Evolutionary conservation across 2,329 filamentous ascomycete species (phyloP).

Genomic region (Microascus cirrosus): DNA sequence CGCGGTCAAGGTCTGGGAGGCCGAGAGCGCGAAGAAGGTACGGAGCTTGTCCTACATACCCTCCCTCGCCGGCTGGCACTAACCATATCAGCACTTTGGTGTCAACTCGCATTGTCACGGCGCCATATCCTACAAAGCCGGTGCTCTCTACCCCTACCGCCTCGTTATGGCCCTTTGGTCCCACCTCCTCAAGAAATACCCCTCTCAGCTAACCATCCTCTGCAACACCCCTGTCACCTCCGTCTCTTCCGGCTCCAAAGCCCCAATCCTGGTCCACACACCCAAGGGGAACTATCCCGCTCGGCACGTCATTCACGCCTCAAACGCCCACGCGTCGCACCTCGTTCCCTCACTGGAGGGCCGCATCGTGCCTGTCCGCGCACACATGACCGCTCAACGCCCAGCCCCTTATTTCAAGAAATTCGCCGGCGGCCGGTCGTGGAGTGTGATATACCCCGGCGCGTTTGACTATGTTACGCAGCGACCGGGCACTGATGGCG

Average conservation of each 20-base stretch:
- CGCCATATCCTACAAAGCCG: slow-evolving; percentile 31
- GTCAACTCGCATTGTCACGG: slow-evolving; percentile 23
- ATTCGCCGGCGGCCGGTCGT: slow-evolving; percentile 27
- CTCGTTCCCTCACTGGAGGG: slow-evolving; percentile 36
- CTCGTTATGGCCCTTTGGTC: slow-evolving; percentile 35
- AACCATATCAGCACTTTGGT: slow-evolving; percentile 18
- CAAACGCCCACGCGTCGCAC: slow-evolving; percentile 40
- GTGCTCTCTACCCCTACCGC: slow-evolving; percentile 38
- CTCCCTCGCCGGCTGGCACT: background rate
- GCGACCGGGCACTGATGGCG: slow-evolving; percentile 17
- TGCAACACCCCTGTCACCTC: slow-evolving; percentile 21
- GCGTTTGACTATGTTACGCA: slow-evolving; percentile 44
- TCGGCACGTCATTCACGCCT: slow-evolving; percentile 44
- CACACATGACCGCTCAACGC: slow-evolving; percentile 38
- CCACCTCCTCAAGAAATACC: slow-evolving; percentile 22
- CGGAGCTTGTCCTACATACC: background rate
- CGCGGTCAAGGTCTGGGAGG: slow-evolving; percentile 20
- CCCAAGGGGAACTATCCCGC: slow-evolving; percentile 29
- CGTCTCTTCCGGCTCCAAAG: slow-evolving; percentile 10
- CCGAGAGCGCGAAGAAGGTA: slow-evolving; percentile 19
- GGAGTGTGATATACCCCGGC: slow-evolving; percentile 33
- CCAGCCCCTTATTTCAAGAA: slow-evolving; percentile 23
- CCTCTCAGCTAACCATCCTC: slow-evolving; percentile 22
- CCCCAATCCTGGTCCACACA: slow-evolving; percentile 32
- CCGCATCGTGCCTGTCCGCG: slow-evolving; percentile 30